phyloP scores from a whole-genome alignment of 2,329 filamentous ascomycete species.

The Albifimbria verrucaria region DNA sequence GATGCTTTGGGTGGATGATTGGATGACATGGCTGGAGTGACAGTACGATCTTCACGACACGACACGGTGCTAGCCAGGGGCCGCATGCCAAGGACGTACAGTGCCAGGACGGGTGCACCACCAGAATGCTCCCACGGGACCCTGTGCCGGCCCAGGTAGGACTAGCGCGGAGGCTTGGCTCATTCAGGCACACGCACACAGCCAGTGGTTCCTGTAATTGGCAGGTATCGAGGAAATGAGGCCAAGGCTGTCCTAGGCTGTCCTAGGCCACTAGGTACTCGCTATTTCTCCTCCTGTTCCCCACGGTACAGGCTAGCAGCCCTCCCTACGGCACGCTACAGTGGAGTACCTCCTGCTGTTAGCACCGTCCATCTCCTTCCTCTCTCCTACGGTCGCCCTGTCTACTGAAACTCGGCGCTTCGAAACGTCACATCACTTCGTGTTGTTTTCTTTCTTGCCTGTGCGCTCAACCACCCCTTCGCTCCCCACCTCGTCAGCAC shows the following conservation, averaged over 20 bases:
- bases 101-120: background rate
- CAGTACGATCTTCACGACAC: too few relatives aligned
- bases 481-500: too few relatives aligned
- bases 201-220: background rate
- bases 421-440: background rate
- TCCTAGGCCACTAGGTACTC: too few relatives aligned
- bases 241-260: too few relatives aligned
- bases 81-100: too few relatives aligned
- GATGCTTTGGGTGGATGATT: background rate
- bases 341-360: background rate
- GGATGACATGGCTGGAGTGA: too few relatives aligned
- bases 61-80: too few relatives aligned
- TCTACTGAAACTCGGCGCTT: background rate
- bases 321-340: too few relatives aligned
- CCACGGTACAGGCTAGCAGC: too few relatives aligned
- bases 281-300: too few relatives aligned
- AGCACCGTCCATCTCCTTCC: background rate
- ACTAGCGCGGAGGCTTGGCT: background rate
- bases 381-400: background rate
- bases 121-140: background rate
- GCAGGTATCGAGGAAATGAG: background rate
- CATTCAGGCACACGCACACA: background rate
- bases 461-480: too few relatives aligned
- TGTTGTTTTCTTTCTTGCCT: too few relatives aligned
- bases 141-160: background rate